Evolutionary conservation across 768 basidiomycete species (phyloP), one percentile per base, ranked within the genome.

Genomic region (Saitozyma podzolica): DNA sequence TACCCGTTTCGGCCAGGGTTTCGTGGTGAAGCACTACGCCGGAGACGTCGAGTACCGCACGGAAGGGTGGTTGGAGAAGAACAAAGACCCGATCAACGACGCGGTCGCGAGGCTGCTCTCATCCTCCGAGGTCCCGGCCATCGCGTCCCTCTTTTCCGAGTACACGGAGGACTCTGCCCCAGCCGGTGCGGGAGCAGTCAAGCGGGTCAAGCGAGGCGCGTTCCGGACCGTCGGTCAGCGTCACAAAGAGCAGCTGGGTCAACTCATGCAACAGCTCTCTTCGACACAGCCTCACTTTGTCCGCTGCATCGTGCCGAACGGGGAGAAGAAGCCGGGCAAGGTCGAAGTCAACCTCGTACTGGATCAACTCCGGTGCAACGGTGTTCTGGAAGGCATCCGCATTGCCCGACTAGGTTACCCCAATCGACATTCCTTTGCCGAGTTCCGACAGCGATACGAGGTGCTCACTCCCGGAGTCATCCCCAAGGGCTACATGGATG

Each of bases 281-380:
- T 86, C 91, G 1, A 99, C 96, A 0, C 94, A 97, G 70, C 96
- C 96, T 0, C 96, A 99, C 78, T 99, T 99, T 79, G 90, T 99
- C 11, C 86, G 96, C 29, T 99, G 96, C 75, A 99, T 99, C 70
- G 95, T 99, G 2, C 96, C 96, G 2, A 99, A 99, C 71, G 82
- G 84, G 17, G 82, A 87, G 80, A 98, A 98, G 84, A 90, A 90
- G 73, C 92, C 96, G 0, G 90, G 89, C 7, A 85, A 89, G 50
- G 84, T 99, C 65, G 94, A 96, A 70, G 90, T 92, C 0, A 95
- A 95, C 0, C 86, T 98, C 49, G 92, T 98, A 4, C 85, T 99
- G 16, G 95, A 98, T 73, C 96, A 99, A 72, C 82, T 99, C 19
- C 86, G 95, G 5, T 99, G 96, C 78, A 99, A 99, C 79, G 96